phyloP scores from a whole-genome alignment of 2,329 filamentous ascomycete genomes.

The Aphanocladium album region DNA sequence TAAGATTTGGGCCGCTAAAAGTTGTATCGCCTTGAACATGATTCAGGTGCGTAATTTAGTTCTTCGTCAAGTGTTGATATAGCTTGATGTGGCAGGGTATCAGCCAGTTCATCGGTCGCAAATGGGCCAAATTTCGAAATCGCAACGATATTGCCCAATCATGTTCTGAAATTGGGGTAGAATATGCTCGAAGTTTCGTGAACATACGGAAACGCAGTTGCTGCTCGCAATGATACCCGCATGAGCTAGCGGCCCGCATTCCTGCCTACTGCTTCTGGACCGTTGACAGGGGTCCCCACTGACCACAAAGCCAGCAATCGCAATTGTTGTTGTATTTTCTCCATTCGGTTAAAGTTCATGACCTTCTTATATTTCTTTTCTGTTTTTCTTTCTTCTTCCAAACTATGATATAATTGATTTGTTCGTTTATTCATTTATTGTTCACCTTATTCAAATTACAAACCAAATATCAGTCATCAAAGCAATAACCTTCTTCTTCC shows the following conservation, averaged over 20 bases:
- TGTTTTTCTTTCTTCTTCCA: no score
- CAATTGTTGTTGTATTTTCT: no score
- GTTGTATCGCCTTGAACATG: neutral
- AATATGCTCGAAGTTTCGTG: neutral
- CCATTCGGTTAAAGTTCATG: neutral
- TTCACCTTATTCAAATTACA: no score
- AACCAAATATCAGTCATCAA: no score
- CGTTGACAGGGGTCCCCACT: neutral
- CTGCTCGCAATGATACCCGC: neutral
- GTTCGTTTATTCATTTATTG: no score
- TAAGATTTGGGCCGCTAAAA: neutral
- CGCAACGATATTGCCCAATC: neutral
- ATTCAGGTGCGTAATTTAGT: neutral
- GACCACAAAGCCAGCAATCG: neutral
- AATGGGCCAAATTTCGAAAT: neutral
- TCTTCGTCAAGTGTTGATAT: neutral
- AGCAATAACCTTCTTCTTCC: no score
- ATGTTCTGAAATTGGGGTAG: neutral
- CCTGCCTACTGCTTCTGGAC: neutral
- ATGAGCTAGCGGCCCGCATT: neutral
- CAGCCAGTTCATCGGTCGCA: neutral
- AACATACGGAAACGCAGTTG: neutral
- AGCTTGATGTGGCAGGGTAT: neutral
- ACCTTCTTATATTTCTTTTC: no score
- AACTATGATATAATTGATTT: no score